Base-by-base conservation (phyloP, 164 flowering plant genomes). In the Chloranthus sessilifolius region DNA sequence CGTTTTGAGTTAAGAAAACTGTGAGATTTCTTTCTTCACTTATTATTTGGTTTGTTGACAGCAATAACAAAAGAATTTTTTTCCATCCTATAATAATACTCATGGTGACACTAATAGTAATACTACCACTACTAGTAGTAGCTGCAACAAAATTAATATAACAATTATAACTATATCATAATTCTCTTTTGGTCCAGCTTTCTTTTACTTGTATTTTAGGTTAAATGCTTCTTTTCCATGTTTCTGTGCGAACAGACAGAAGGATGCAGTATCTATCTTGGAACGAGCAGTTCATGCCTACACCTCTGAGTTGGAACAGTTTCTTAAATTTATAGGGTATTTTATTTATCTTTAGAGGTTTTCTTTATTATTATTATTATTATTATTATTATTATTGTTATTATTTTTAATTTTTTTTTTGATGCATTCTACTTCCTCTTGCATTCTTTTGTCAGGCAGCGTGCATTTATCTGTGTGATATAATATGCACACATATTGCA, bases 301-400 rank as follows among this genome's bases (percentile, higher is more conserved):
- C 56, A 74, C 85, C 35, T 63, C 82, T 37, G 98, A 91, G 72
- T 75, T 91, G 63, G 82, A 79, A 44, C 76, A 88, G 54, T 88
- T 83, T 61, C 52, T 80, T 36, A 76, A 49, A 43, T 91, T 88
- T 70, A 81, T 91, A 19, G 69, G 95, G 98, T 91, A 82, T 23
- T 58, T 37, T 10, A 21, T 52, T 47, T 44, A 5, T 11, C 35
- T 51, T 24, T 36, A 35, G 20, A 1, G 16, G 6, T 19, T 33
- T 52, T 50, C 21, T 19, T n/a, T 11, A 10, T 34, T 24, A 7
- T 15, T 47, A 10, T 20, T 44, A 24, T 19, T 43, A 20, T 27
- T 1, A 5, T n/a, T 21, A 27, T 11, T 19, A 27, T 14, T 14
- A 34, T 38, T 33, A 2, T 42, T 41, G 20, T 26, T n/a, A n/a